Evolutionary conservation across 2,329 filamentous ascomycete species (phyloP).

Genomic region (Penicillium verrucosum): DNA sequence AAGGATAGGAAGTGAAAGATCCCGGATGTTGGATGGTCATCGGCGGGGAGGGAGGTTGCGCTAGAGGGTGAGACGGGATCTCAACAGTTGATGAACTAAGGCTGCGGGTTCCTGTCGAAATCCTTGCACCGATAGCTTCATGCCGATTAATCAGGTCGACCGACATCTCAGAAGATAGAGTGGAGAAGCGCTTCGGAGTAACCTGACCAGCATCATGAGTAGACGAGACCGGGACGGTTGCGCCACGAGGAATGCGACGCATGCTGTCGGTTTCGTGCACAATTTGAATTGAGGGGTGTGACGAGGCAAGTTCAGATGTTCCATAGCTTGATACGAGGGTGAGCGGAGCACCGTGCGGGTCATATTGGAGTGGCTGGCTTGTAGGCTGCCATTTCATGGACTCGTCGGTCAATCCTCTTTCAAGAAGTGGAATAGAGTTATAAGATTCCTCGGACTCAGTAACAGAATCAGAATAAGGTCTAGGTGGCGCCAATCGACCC

Average conservation of each 20-base stretch:
- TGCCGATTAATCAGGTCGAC: conserved; percentile 48
- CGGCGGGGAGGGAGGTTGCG: conserved; percentile 47
- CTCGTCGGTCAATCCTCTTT: conserved; percentile 56
- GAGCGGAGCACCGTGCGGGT: conserved; percentile 25
- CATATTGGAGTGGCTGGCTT: conserved; percentile 16
- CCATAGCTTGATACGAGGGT: conserved; percentile 28
- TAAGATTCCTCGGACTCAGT: conserved; percentile 70
- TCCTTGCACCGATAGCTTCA: conserved; percentile 34
- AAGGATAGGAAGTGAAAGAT: conserved; percentile 33
- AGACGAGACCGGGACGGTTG: conserved; percentile 37
- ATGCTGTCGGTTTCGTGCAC: conserved; percentile 52
- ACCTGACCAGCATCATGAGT: conserved; percentile 33
- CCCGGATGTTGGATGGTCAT: conserved; percentile 42
- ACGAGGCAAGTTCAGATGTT: conserved; percentile 36
- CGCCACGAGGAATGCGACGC: conserved; percentile 46
- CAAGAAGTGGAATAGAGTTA: conserved; percentile 71
- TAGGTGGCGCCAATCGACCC: conserved; percentile 29
- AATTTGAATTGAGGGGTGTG: conserved; percentile 51
- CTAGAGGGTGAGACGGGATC: conserved; percentile 45
- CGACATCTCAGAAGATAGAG: conserved; percentile 51
- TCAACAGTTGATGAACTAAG: conserved; percentile 38
- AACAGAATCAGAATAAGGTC: conserved; percentile 43
- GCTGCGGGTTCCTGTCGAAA: conserved; percentile 34
- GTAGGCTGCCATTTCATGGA: conserved; percentile 48
- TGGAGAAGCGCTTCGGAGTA: conserved; percentile 53